Evolutionary conservation across 2,329 filamentous ascomycete genomes (phyloP).

Genomic region (Microcera coccophila): DNA sequence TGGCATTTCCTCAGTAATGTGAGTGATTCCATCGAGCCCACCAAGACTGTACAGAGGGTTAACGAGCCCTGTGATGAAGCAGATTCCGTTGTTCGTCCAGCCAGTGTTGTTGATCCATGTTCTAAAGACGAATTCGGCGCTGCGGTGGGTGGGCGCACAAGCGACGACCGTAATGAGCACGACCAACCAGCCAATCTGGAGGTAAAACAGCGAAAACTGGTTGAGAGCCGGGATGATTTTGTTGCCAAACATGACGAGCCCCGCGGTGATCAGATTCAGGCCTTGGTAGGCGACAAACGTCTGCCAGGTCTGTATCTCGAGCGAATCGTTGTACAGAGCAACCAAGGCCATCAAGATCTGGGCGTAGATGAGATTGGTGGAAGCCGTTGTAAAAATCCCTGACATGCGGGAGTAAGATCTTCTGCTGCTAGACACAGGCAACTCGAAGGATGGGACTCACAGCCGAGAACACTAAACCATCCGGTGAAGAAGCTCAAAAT

Average conservation of each 20-base stretch:
- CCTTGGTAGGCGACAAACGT: constrained; percentile 44
- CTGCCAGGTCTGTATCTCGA: constrained; percentile 44
- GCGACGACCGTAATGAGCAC: constrained; percentile 47
- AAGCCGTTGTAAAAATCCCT: constrained; percentile 44
- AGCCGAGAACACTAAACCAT: constrained; percentile 41
- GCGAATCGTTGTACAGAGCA: constrained; percentile 37
- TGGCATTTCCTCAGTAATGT: constrained; percentile 51
- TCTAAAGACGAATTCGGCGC: constrained; percentile 46
- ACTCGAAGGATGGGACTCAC: constrained; percentile 7
- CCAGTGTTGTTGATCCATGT: constrained; percentile 52
- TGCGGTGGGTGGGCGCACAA: constrained; percentile 42
- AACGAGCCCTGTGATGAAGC: constrained; percentile 48
- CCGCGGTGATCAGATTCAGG: constrained; percentile 41
- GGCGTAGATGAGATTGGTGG: constrained; percentile 42
- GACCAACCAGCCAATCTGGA: constrained; percentile 45
- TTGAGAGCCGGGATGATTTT: constrained; percentile 41
- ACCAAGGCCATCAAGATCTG: constrained; percentile 40
- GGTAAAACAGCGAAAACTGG: constrained; percentile 41
- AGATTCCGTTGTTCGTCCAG: constrained; percentile 47
- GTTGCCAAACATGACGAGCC: constrained; percentile 47
- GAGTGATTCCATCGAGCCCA: constrained; percentile 45
- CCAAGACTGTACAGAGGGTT: constrained; percentile 46
- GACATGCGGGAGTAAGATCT: background rate
- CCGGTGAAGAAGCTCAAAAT: constrained; percentile 44
- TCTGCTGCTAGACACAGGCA: background rate